Evolutionary conservation across 2,329 filamentous ascomycete species (phyloP), one percentile per base, ranked within the genome.

Genomic region (Fusarium sp.): DNA sequence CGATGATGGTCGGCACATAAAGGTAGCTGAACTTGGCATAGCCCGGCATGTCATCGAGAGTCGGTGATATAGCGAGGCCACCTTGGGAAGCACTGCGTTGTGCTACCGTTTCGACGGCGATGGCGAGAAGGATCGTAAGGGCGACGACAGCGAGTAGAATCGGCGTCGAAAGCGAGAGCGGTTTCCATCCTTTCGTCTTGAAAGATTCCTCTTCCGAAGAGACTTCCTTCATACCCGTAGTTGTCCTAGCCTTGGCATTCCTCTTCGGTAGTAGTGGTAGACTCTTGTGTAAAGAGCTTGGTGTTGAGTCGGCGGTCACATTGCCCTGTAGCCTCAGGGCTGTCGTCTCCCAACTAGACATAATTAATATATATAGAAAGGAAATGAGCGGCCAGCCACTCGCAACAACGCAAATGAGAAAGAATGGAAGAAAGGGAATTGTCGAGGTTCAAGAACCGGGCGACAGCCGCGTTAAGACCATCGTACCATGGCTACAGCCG

Each of bases 1-100:
- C 83, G 0, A 89, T 50, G 0, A 89, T 78, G 0, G 84, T 90
- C 0, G 88, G 88, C 0, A 84, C 67, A 46, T 88, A 89, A 0
- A 84, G 70, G n/a, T 86, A 88, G 0, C 75, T 56, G 7, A 86
- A 81, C 0, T 68, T 79, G 0, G 74, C 75, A 2, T 68, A 63
- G 0, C 76, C 4, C 0, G 86, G 80, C 0, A 89, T 73, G 0
- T 76, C 77, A 0, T 80, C 56, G 0, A 63, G 39, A 0, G 75
- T 62, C 0, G 66, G 39, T 0, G 77, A 77, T 0, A 83, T 62
- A 0, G 77, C 77, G 0, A 85, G 63, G 0, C 85, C 88, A 0
- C 83, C 80, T 15, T 84, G 57, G 0, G 70, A 47, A 10, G 79
- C 64, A 52, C 82, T 86, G 0, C 73, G 76, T 3, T 77, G 74